Conservation (phyloP, 345 rosid species). For the Lepidium didymum region DNA sequence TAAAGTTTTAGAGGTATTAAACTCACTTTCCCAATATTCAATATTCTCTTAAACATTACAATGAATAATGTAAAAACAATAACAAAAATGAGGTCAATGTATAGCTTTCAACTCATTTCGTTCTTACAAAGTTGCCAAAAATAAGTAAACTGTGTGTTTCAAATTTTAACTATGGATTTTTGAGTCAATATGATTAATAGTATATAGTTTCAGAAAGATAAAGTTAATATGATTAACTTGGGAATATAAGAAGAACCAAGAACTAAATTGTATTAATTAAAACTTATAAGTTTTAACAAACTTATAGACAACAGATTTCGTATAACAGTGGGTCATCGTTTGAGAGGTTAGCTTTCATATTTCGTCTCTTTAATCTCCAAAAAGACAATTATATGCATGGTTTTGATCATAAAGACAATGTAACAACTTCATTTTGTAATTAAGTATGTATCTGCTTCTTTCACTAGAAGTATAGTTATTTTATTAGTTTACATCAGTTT, state of each 20-base stretch:
- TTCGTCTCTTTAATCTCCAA: background rate
- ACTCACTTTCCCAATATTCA: too few relatives aligned
- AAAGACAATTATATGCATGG: conserved; percentile 7
- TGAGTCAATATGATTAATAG: background rate
- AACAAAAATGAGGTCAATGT: too few relatives aligned
- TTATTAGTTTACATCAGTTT: too few relatives aligned
- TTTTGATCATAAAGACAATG: conserved; percentile 2
- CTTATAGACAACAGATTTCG: conserved; percentile 8
- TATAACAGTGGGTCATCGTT: background rate
- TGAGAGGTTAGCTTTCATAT: conserved; percentile 2
- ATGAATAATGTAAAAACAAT: background rate
- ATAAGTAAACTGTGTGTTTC: too few relatives aligned
- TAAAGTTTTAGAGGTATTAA: too few relatives aligned
- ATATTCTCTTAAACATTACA: background rate
- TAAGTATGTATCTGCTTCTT: conserved; percentile 8
- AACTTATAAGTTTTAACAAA: background rate
- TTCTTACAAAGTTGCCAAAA: background rate
- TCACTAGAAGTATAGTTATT: background rate
- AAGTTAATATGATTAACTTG: background rate
- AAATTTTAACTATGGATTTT: background rate
- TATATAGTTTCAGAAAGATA: background rate
- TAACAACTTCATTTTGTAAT: background rate
- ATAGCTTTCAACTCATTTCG: background rate
- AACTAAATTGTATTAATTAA: background rate
- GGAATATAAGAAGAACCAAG: background rate